phyloP scores from a whole-genome alignment of 2,329 filamentous ascomycete genomes.

The Diplocarpon mali region DNA sequence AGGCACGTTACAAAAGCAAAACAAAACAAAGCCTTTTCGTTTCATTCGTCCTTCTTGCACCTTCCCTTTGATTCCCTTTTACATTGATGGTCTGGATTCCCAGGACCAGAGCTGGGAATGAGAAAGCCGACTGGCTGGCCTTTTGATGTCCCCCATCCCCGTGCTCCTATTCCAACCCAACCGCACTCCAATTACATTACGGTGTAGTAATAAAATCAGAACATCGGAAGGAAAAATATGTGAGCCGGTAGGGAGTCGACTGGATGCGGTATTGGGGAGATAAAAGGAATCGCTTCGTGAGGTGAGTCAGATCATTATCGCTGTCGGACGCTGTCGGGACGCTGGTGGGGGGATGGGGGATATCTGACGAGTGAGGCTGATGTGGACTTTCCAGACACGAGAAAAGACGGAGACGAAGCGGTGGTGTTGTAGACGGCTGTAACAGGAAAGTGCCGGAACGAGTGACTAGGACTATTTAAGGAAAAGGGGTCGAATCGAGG shows the following conservation, averaged over 20 bases:
- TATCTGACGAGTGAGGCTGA: background rate
- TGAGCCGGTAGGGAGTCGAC: slow-evolving; percentile 15
- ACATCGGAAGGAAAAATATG: slow-evolving; percentile 6
- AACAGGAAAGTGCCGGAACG: slow-evolving; percentile 8
- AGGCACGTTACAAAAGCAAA: too few relatives aligned
- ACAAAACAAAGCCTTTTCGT: too few relatives aligned
- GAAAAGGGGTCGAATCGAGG: slow-evolving; percentile 26
- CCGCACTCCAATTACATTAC: background rate
- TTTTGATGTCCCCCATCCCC: background rate
- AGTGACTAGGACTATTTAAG: slow-evolving; percentile 17
- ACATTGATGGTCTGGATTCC: too few relatives aligned
- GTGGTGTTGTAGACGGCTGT: background rate
- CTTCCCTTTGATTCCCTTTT: too few relatives aligned
- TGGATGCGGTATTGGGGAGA: slow-evolving; percentile 1
- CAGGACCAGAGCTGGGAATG: too few relatives aligned
- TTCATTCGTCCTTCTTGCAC: too few relatives aligned
- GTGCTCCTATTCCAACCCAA: background rate
- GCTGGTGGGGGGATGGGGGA: background rate
- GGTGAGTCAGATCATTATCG: slow-evolving; percentile 1
- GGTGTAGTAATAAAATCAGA: background rate
- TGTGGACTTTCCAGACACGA: background rate
- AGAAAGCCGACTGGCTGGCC: background rate
- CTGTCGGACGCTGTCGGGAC: background rate
- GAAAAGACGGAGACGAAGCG: slow-evolving; percentile 12
- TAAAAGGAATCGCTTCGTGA: slow-evolving; percentile 9